Conservation (phyloP, 495 filamentous ascomycete genomes). For the Annulohypoxylon stygium region DNA sequence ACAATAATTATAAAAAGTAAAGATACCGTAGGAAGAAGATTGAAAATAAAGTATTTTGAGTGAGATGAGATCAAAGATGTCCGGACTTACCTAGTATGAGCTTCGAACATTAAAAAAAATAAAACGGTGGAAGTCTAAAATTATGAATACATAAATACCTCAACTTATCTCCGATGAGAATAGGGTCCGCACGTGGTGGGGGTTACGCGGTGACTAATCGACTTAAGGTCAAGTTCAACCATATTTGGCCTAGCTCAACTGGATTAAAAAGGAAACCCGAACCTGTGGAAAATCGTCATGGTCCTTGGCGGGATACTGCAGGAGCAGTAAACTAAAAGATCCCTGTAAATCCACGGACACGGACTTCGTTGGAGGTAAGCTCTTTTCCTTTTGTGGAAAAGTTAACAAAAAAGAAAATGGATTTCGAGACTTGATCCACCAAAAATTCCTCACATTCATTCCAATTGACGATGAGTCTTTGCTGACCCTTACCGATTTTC, state of each 20-base stretch:
- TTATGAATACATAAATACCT: slow-evolving; percentile 31
- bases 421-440: slow-evolving; percentile 29
- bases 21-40: background rate
- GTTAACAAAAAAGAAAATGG: slow-evolving; percentile 26
- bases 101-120: background rate
- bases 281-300: slow-evolving; percentile 20
- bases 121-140: slow-evolving; percentile 1
- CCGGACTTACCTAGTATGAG: slow-evolving; percentile 2
- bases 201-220: background rate
- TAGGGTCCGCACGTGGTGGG: slow-evolving; percentile 18
- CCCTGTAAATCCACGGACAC: slow-evolving; percentile 10
- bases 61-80: slow-evolving; percentile 5
- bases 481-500: slow-evolving; percentile 33
- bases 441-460: slow-evolving; percentile 38
- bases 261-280: slow-evolving; percentile 29
- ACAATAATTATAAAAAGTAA: background rate
- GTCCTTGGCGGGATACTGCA: slow-evolving; percentile 15
- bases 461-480: slow-evolving; percentile 36
- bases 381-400: slow-evolving; percentile 22
- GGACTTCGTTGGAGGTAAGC: slow-evolving; percentile 18
- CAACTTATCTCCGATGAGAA: slow-evolving; percentile 1
- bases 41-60: background rate
- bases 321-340: slow-evolving; percentile 4
- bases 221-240: slow-evolving; percentile 7
- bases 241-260: slow-evolving; percentile 11